Base-by-base conservation (phyloP, 345 rosid genomes). In the Euphorbia lathyris region DNA sequence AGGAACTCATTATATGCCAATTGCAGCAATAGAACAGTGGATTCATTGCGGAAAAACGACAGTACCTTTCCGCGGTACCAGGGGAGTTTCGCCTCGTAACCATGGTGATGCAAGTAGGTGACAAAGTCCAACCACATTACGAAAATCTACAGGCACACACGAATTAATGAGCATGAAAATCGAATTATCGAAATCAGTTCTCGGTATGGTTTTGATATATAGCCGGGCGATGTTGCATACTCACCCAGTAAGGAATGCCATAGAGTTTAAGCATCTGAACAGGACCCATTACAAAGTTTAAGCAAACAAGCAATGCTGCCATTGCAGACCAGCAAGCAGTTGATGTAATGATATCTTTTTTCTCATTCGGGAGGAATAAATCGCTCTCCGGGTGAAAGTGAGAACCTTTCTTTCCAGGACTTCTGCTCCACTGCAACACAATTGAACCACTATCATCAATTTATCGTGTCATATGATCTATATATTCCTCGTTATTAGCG, bases 61-160 rank as follows among this genome's bases (percentile, higher is more conserved):
- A 58, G 23, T 83, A 92, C 98, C 98, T 93, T 83, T 80, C 98
- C 97, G 2, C 98, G 88, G 75, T 93, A 93, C 98, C 98, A 93
- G 13, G 98, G 98, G 63, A 93, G 89, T 70, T 87, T 90, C 42
- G 80, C 86, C 61, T 88, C 92, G 53, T 90, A 82, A 22, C 97
- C 97, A 77, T 93, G 98, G 81, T 90, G 98, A 77, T 93, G 97
- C 79, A 93, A 79, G 78, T 93, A 93, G 42, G 98, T 93, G 5
- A 90, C 98, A n/a, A 84, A 69, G 65, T 93, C 98, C 83, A 93
- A 71, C 98, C 97, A 93, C 84, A 81, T 75, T 7, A 93, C 87
- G 68, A 93, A 93, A 48, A 87, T 80, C 98, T 93, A 66, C 26
- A 58, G 5, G 30, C 47, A 25, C 9, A 34, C 1, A n/a, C 66